Conservation (phyloP, 1,284 basidiomycete species). For the Apiotrichum gracile region DNA sequence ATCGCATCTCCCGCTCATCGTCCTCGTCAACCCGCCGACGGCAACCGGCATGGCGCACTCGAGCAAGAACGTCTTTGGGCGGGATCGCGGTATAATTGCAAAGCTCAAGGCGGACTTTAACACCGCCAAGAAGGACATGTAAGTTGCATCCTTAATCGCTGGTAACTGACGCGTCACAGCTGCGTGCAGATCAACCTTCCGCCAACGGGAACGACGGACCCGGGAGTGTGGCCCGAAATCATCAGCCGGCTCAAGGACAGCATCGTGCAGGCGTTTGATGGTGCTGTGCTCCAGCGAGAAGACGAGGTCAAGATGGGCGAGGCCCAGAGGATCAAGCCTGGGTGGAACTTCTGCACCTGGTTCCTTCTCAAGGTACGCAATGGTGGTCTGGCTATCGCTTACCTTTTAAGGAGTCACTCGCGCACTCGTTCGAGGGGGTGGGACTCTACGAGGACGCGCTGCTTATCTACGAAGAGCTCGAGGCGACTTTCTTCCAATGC, state of each 20-base stretch:
- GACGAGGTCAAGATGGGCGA: conserved; percentile 85
- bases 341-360: conserved; percentile 96
- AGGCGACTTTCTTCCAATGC: conserved; percentile 72
- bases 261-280: conserved; percentile 72
- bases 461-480: conserved; percentile 84
- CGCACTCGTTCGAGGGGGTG: conserved; percentile 85
- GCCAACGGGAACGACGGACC: conserved; percentile 50
- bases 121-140: conserved; percentile 80
- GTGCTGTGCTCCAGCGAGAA: conserved; percentile 67
- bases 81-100: conserved; percentile 61
- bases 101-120: conserved; percentile 93
- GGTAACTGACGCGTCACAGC: conserved; percentile 47
- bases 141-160: conserved; percentile 15
- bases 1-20: conserved; percentile 76
- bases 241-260: conserved; percentile 85
- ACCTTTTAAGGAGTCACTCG: conserved; percentile 73
- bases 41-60: conserved; percentile 50
- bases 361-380: conserved; percentile 77
- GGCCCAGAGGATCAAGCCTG: conserved; percentile 75
- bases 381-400: neutral
- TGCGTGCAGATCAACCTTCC: conserved; percentile 62
- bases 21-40: conserved; percentile 60
- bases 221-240: conserved; percentile 82
- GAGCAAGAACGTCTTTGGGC: conserved; percentile 49
- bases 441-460: conserved; percentile 84